Base-by-base conservation (phyloP, 1,284 basidiomycete genomes). In the Ustilago hordei region DNA sequence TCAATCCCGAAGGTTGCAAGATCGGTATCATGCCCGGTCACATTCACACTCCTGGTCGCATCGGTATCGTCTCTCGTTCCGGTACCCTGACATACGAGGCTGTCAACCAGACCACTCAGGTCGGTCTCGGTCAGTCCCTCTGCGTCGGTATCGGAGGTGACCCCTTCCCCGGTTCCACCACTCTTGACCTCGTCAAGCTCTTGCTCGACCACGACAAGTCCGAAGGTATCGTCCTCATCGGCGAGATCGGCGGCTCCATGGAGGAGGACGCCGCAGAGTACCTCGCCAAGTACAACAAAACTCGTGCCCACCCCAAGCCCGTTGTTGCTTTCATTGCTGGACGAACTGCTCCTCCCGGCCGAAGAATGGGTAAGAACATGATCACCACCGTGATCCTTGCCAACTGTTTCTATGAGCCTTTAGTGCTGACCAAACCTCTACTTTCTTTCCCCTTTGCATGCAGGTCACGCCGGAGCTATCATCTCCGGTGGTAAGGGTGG, bases 11-110 rank as follows among this genome's bases (percentile, higher is more conserved):
- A 63, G 96, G 96, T 17, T 99, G 97, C 90, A 99, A 99, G 90
- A 98, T 99, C 91, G 97, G 97, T 73, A 99, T 99, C 86, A 96
- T 98, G 89, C 97, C 97, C 32, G 96, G 95, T 47, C 95, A 97
- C 86, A 96, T 99, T 82, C 96, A 98, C 89, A 93, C 88, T 78
- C 94, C 96, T 64, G 96, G 96, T 64, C 95, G 93, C 55, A 84
- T 60, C 68, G 94, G 95, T 81, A 96, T 99, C 81, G 97, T 99
- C 64, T 99, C 81, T 32, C 84, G 84, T 32, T 85, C 84, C 47
- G 84, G 84, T 35, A 85, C 84, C 4, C 69, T 86, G 34, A 85
- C 84, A 38, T 85, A 86, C 79, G 82, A 84, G 61, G 84, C 85
- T 2, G 82, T 84, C 50, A 83, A 92, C 54, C 94, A 98, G 88